Evolutionary conservation across 208 protist genomes (phyloP), one percentile per base, ranked within the genome.

Genomic region (Crithidia bombi): DNA sequence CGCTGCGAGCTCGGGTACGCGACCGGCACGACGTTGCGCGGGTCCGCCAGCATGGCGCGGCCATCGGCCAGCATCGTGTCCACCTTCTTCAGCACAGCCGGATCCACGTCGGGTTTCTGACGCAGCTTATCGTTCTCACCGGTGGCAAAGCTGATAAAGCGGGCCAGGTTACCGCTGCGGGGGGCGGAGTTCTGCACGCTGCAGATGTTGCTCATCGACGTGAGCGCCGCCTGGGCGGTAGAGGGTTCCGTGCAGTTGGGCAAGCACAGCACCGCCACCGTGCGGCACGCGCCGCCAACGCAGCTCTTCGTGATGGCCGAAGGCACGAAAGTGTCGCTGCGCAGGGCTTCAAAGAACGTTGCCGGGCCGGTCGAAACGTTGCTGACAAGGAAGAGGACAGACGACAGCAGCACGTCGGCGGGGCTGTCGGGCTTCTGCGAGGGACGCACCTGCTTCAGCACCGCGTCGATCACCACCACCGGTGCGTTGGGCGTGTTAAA

Each of bases 121-220:
- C 70, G 65, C 44, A 81, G 46, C 76, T 79, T 77, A 35, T 83
- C 70, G 54, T 68, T 67, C 75, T 90, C 78, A 1, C 73, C 78
- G 1, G 70, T 75, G 41, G 82, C 81, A 39, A 79, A 75, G 47
- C 55, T 64, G 56, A 91, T 63, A 57, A 84, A 91, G 21, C 85
- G 81, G 28, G 54, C 75, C 25, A 91, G 56, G 69, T 82, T 91
- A 39, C 85, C 85, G 59, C 76, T 91, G 65, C 85, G 85, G 0
- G 85, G 82, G 25, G 73, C 70, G 1, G 71, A 56, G 62, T 88
- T 91, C 47, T 63, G 39, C 25, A 74, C 52, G 68, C 35, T 36
- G 54, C 74, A 61, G 65, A 87, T 77, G 33, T 59, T 51, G 44
- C 49, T 54, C 57, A 78, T 57, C 26, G 58, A 86, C 0, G 43